Conservation (phyloP, 805 yeast species). For the Kurtzmaniella fragi region DNA sequence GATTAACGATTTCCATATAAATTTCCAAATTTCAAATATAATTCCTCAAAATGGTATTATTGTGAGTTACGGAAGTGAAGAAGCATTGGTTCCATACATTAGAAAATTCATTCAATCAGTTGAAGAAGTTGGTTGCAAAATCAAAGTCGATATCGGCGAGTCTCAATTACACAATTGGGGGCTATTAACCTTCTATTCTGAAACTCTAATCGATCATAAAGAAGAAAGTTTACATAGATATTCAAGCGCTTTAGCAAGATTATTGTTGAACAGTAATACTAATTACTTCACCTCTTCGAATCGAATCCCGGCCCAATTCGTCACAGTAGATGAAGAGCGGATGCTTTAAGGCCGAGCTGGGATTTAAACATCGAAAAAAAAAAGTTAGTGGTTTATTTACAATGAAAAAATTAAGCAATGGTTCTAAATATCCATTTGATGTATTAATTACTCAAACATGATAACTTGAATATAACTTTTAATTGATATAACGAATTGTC, state of each 20-base stretch:
- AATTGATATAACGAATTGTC: too few species aligned
- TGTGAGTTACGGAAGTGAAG: constrained; percentile 41
- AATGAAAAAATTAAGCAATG: background rate
- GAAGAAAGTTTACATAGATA: constrained; percentile 36
- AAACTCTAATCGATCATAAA: constrained; percentile 37
- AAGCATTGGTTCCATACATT: constrained; percentile 33
- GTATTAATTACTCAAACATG: too few species aligned
- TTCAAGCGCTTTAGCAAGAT: constrained; percentile 35
- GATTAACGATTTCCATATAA: too few species aligned
- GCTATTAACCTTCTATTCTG: constrained; percentile 33
- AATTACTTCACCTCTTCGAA: background rate
- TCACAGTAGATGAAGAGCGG: constrained; percentile 2
- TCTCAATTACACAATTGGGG: constrained; percentile 48
- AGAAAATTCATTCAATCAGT: constrained; percentile 18
- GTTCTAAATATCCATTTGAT: too few species aligned
- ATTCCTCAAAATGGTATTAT: constrained; percentile 38
- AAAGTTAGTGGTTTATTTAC: background rate
- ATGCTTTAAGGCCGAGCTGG: background rate
- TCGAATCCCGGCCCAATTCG: background rate
- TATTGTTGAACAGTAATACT: background rate
- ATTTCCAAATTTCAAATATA: background rate
- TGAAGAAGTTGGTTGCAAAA: constrained; percentile 18
- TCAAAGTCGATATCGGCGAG: constrained; percentile 26
- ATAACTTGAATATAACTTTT: too few species aligned
- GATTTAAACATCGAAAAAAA: background rate